Conservation (phyloP, 108 stramenopile species). For the Cyclotella distinguenda region DNA sequence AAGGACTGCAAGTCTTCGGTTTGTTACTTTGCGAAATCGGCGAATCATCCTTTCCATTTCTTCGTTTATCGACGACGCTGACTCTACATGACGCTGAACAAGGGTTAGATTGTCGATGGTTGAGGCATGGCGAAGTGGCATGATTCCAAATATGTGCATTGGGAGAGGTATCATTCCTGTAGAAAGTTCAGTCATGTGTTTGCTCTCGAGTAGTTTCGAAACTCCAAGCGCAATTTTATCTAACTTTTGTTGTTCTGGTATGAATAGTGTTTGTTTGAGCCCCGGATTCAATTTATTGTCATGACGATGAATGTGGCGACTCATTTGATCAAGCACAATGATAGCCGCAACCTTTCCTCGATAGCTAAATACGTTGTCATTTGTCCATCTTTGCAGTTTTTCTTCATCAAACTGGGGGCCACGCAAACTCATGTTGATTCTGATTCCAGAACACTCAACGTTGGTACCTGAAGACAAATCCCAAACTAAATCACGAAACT, state of each 20-base stretch:
- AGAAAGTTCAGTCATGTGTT: slow-evolving; percentile 55
- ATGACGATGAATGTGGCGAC: slow-evolving; percentile 76
- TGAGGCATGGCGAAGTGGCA: slow-evolving; percentile 81
- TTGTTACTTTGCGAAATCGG: slow-evolving; percentile 85
- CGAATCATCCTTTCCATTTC: slow-evolving; percentile 75
- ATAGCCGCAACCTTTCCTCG: slow-evolving; percentile 84
- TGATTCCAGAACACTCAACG: not conserved
- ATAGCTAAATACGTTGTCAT: slow-evolving; percentile 55
- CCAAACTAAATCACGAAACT: slow-evolving; percentile 48
- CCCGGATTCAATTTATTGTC: slow-evolving; percentile 18
- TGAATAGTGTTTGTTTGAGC: slow-evolving; percentile 1
- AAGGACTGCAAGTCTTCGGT: slow-evolving; percentile 72
- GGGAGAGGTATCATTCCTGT: slow-evolving; percentile 82
- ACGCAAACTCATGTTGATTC: not conserved
- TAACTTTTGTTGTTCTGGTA: slow-evolving; percentile 49
- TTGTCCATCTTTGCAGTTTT: slow-evolving; percentile 48
- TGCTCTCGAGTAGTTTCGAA: slow-evolving; percentile 47
- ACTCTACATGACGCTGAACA: slow-evolving; percentile 58
- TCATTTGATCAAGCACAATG: slow-evolving; percentile 82
- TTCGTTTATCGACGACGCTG: slow-evolving; percentile 42
- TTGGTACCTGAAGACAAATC: slow-evolving; percentile 30
- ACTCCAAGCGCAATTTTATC: slow-evolving; percentile 60
- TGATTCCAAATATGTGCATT: slow-evolving; percentile 76
- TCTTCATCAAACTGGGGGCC: slow-evolving; percentile 9
- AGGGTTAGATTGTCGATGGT: slow-evolving; percentile 58